phyloP scores from a whole-genome alignment of 75 land plant genomes.

The Pinus albicaulis region DNA sequence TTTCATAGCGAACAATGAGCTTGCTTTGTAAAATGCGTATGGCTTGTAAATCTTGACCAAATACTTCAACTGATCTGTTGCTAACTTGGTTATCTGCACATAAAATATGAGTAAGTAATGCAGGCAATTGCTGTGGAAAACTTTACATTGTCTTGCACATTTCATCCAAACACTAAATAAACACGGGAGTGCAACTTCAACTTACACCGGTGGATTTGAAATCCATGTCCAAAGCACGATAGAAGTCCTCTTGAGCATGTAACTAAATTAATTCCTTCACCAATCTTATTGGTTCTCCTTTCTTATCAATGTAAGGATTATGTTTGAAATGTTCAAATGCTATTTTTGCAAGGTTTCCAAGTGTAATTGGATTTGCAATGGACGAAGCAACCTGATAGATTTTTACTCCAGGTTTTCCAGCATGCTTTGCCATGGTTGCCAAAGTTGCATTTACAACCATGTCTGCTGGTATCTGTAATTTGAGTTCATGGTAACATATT shows the following conservation, averaged over 20 bases:
- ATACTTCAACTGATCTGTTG: slow-evolving; percentile 66
- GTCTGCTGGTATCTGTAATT: slow-evolving; percentile 76
- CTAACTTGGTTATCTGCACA: slow-evolving; percentile 8
- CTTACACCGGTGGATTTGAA: no score
- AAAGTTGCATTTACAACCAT: slow-evolving; percentile 88
- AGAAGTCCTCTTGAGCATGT: no score
- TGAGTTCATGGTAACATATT: no score
- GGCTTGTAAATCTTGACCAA: slow-evolving; percentile 73
- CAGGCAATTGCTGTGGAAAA: no score
- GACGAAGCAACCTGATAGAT: slow-evolving; percentile 88
- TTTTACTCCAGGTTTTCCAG: slow-evolving; percentile 23
- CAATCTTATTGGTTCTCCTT: slow-evolving; percentile 57
- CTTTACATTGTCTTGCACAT: no score
- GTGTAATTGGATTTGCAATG: slow-evolving; percentile 63
- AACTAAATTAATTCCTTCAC: slow-evolving; percentile 21
- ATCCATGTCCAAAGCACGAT: no score
- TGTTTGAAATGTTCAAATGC: slow-evolving; percentile 58
- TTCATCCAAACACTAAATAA: no score
- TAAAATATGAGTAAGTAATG: no score
- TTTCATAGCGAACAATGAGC: no score
- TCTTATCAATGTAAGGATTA: slow-evolving; percentile 56
- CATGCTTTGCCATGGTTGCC: slow-evolving; percentile 87
- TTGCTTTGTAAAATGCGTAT: slow-evolving; percentile 56
- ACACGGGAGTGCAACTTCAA: no score
- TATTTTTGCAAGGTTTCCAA: slow-evolving; percentile 29